Conservation (phyloP, 2,329 filamentous ascomycete genomes). For the Aspergillus novoparasiticus region DNA sequence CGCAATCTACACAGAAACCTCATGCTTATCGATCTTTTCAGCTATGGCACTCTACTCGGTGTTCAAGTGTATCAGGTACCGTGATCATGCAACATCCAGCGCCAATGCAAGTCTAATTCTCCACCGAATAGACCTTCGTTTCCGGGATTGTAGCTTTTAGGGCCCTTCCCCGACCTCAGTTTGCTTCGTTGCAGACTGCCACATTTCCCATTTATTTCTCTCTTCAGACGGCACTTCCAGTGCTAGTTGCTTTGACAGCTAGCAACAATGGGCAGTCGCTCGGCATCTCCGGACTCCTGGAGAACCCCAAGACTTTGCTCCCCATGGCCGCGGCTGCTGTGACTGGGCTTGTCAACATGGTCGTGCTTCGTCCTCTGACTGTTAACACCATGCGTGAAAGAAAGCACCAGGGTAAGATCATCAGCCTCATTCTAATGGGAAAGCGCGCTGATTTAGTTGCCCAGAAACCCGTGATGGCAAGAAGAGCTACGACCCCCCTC, state of each 20-base stretch:
- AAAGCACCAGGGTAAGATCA: conserved; percentile 71
- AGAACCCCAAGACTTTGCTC: conserved; percentile 65
- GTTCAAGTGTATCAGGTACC: conserved; percentile 80
- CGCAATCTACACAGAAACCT: background rate
- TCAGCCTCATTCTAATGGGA: too few relatives aligned
- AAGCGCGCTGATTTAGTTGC: background rate
- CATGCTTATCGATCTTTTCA: conserved; percentile 38
- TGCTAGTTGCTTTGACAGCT: conserved; percentile 76
- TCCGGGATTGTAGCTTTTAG: conserved; percentile 74
- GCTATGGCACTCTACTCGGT: conserved; percentile 86
- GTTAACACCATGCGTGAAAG: conserved; percentile 73
- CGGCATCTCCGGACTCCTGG: conserved; percentile 39
- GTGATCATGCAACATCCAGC: conserved; percentile 2
- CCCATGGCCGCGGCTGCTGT: conserved; percentile 71
- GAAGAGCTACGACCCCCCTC: conserved; percentile 75
- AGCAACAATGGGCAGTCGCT: conserved; percentile 56
- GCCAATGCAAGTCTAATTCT: background rate
- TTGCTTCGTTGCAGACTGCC: conserved; percentile 75
- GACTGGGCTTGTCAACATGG: conserved; percentile 71
- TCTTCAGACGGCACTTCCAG: conserved; percentile 75
- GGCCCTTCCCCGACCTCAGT: conserved; percentile 75
- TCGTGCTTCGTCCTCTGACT: conserved; percentile 74
- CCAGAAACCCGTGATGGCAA: conserved; percentile 84
- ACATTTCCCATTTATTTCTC: conserved; percentile 84
- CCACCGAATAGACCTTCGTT: conserved; percentile 67